phyloP scores from a whole-genome alignment of 2,329 filamentous ascomycete species.

The Sclerotinia sclerotiorum region DNA sequence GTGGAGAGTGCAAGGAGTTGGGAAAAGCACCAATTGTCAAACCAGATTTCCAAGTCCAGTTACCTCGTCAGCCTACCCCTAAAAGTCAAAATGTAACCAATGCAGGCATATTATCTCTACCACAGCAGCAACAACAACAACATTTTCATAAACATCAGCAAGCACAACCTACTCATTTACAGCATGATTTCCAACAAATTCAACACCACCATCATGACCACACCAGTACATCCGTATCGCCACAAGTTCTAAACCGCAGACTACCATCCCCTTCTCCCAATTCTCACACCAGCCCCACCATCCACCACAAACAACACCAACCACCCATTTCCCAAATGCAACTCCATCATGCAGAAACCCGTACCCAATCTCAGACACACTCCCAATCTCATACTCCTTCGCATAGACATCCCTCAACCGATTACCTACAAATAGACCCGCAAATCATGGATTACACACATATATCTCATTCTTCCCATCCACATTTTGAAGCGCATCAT shows the following conservation, averaged over 20 bases:
- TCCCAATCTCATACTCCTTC: background rate
- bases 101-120: constrained; percentile 33
- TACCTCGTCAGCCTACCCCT: constrained; percentile 21
- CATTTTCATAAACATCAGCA: background rate
- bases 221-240: constrained; percentile 35
- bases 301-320: constrained; percentile 20
- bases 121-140: constrained; percentile 23
- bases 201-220: constrained; percentile 25
- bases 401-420: constrained; percentile 17
- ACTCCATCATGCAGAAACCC: constrained; percentile 19
- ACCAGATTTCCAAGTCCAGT: constrained; percentile 27
- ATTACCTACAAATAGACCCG: constrained; percentile 55
- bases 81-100: constrained; percentile 27
- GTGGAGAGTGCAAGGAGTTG: constrained; percentile 81
- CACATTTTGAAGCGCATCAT: constrained; percentile 24
- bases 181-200: constrained; percentile 17
- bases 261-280: constrained; percentile 30
- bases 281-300: constrained; percentile 11
- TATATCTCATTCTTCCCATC: constrained; percentile 17
- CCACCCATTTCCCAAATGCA: constrained; percentile 23
- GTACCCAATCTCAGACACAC: constrained; percentile 2
- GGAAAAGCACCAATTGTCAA: constrained; percentile 54
- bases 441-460: constrained; percentile 55
- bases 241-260: constrained; percentile 38
- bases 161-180: constrained; percentile 10